Conservation (phyloP, 2,329 filamentous ascomycete species). For the Pezicula carpinea region DNA sequence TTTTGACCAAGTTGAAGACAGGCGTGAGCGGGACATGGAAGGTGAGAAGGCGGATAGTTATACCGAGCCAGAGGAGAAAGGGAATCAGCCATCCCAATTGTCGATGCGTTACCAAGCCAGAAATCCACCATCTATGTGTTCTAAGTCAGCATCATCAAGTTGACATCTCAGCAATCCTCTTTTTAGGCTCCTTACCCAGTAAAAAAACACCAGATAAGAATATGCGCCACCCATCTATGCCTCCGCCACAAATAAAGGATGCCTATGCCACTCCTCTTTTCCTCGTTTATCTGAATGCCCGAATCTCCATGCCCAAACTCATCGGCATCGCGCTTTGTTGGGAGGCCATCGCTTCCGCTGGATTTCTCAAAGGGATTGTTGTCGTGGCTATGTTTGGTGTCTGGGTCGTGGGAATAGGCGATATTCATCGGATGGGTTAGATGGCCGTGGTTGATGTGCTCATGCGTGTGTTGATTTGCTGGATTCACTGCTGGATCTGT, state of each 20-base stretch:
- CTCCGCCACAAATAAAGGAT: background rate
- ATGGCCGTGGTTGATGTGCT: background rate
- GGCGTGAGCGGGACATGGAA: slow-evolving; percentile 66
- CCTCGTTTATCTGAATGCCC: background rate
- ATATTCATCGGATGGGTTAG: background rate
- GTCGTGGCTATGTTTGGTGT: background rate
- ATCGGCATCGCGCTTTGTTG: background rate
- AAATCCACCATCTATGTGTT: slow-evolving; percentile 64
- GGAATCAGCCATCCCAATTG: slow-evolving; percentile 77
- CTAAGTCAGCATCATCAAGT: background rate
- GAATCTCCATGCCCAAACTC: background rate
- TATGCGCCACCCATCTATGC: background rate
- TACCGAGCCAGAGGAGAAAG: slow-evolving; percentile 73
- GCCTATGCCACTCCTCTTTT: background rate
- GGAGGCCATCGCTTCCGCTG: background rate
- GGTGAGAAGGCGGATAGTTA: slow-evolving; percentile 69
- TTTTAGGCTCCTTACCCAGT: background rate
- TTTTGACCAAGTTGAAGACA: slow-evolving; percentile 61
- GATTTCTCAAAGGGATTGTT: background rate
- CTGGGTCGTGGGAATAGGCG: background rate
- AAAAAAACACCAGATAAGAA: slow-evolving; percentile 1
- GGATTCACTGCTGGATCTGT: background rate
- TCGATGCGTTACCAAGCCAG: slow-evolving; percentile 66
- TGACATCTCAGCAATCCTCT: background rate
- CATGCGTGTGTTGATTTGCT: background rate